Evolutionary conservation across 805 yeast species (phyloP).

Genomic region (Metschnikowia noctiluminum): DNA sequence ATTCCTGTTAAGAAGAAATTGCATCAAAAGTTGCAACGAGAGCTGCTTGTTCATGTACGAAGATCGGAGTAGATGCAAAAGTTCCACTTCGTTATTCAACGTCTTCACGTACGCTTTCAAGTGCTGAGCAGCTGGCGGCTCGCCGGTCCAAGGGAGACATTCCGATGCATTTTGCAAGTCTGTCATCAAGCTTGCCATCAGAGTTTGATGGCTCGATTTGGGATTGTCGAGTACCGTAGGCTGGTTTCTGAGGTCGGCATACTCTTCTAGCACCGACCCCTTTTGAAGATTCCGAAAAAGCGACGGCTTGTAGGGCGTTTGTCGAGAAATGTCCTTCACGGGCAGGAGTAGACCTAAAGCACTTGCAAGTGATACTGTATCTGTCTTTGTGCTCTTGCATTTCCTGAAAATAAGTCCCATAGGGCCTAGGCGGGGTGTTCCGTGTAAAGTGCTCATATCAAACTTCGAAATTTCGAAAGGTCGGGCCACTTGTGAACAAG

Average conservation of each 20-base stretch:
- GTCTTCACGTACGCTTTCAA: conserved; percentile 19
- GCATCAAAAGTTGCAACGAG: conserved; percentile 23
- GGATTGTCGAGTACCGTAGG: neutral
- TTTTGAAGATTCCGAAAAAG: conserved; percentile 29
- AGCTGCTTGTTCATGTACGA: conserved; percentile 27
- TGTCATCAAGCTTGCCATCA: conserved; percentile 22
- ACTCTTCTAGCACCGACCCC: conserved; percentile 33
- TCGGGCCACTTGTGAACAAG: too few species aligned
- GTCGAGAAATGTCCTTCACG: conserved; percentile 8
- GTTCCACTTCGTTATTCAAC: conserved; percentile 17
- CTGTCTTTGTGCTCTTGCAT: conserved; percentile 1
- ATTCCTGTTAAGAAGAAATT: conserved; percentile 26
- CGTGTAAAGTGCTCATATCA: neutral
- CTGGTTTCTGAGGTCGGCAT: conserved; percentile 9
- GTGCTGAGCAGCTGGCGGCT: conserved; percentile 10
- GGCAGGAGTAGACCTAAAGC: conserved; percentile 36
- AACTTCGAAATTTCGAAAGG: too few species aligned
- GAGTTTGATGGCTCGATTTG: conserved; percentile 6
- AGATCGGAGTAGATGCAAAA: conserved; percentile 22
- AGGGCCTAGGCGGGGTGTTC: neutral
- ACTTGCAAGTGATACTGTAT: conserved; percentile 25
- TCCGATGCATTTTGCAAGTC: conserved; percentile 22
- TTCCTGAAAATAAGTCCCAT: neutral
- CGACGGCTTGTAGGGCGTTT: conserved; percentile 29
- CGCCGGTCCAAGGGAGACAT: neutral